Percentiles rank a stretch among this genome's conserved stretches.
Evolutionary conservation across 1,139 yeast genomes (phyloP).

Genomic region (Kodamaea derodonti): DNA sequence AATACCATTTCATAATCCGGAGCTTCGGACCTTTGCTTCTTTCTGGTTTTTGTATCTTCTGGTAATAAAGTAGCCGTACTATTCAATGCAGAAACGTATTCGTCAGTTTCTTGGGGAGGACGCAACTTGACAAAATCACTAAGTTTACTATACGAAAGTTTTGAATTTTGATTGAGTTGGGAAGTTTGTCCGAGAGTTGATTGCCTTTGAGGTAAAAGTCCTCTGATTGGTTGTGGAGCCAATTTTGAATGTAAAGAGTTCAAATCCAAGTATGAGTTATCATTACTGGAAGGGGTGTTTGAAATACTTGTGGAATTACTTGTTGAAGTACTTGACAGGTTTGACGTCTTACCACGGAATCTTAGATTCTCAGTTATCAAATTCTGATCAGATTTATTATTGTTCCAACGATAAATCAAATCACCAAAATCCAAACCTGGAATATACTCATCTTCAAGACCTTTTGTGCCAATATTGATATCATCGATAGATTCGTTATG

Average conservation of each 20-base stretch:
- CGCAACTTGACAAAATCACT: conserved; percentile 25
- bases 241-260: conserved; percentile 46
- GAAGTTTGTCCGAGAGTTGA: not conserved
- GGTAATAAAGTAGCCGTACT: conserved; percentile 10
- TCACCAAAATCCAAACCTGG: conserved; percentile 59
- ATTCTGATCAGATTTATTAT: conserved; percentile 2
- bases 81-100: not conserved
- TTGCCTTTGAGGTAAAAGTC: conserved; percentile 5
- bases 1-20: conserved; percentile 35
- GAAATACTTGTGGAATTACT: conserved; percentile 16
- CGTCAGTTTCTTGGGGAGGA: conserved; percentile 10
- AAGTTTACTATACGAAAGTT: conserved; percentile 22
- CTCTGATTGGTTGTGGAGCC: conserved; percentile 42
- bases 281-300: conserved; percentile 28
- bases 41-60: conserved; percentile 6
- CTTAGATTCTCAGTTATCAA: not conserved
- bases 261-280: conserved; percentile 38
- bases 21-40: conserved; percentile 16
- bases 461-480: conserved; percentile 20
- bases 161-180: conserved; percentile 7
- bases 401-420: conserved; percentile 38
- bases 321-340: conserved; percentile 3
- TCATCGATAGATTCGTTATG: conserved; percentile 23
- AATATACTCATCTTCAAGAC: conserved; percentile 68
- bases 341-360: conserved; percentile 5